Evolutionary conservation across 306 rosid species (phyloP), one percentile per base, ranked within the genome.

Genomic region (Pyrus bretschneideri): DNA sequence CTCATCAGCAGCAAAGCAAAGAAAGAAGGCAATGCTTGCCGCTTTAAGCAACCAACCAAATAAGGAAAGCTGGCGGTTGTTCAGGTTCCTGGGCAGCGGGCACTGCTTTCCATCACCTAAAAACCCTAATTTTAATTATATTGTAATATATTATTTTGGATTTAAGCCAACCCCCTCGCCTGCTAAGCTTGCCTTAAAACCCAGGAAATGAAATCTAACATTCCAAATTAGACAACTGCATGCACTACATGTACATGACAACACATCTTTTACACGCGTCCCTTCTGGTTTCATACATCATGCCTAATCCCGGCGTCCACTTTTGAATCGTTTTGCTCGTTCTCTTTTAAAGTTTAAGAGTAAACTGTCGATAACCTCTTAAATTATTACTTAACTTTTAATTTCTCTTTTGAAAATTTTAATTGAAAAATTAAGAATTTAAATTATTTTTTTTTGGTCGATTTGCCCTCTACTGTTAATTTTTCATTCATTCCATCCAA

Each of bases 161-260:
- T 51, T 51, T 31, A 77, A 64, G 74, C 82, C 79, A 81, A 76
- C 31, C 80, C 78, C 70, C 55, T 15, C 21, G 6, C 55, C 21
- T 2, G 80, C 81, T 18, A 38, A 3, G 58, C 89, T 87, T 89
- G 80, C 85, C 91, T 89, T 89, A 67, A 71, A 91, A 85, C 82
- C 75, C 82, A 70, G 73, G 69, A 74, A 27, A 74, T 76, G 73
- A 23, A n/a, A 57, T 33, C 25, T 31, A 80, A 63, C 52, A 66
- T 77, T 78, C 40, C 17, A 76, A 54, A 75, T 51, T 52, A 49
- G 45, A 76, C 57, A 59, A 58, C 45, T 69, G 69, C 52, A 33
- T 31, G 23, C 49, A 73, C 45, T 3, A 12, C 51, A 11, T 10
- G 14, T 9, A 9, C 44, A 14, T 58, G 76, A 59, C 76, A 73